phyloP scores from a whole-genome alignment of 306 rosid species.

The Trifolium pratense region DNA sequence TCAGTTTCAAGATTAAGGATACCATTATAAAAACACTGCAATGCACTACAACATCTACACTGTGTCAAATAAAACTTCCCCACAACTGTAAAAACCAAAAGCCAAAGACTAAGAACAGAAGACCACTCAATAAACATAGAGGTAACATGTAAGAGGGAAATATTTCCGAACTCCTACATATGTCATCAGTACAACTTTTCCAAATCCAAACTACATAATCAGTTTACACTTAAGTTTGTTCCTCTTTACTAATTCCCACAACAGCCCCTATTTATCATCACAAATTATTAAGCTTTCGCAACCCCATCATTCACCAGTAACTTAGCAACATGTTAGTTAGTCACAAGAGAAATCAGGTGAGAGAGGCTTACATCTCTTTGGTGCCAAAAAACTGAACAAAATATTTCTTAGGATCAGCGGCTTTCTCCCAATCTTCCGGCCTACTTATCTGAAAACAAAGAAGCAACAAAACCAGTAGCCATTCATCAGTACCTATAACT shows the following conservation, averaged over 20 bases:
- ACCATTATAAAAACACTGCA: background rate
- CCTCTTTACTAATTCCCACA: slow-evolving; percentile 30
- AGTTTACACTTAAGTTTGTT: background rate
- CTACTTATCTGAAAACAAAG: slow-evolving; percentile 77
- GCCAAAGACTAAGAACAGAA: slow-evolving; percentile 33
- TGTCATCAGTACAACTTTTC: background rate
- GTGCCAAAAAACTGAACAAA: slow-evolving; percentile 96
- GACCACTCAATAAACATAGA: background rate
- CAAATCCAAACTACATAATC: slow-evolving; percentile 17
- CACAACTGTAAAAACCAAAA: slow-evolving; percentile 17
- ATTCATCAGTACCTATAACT: slow-evolving; percentile 12
- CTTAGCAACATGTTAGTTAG: slow-evolving; percentile 20
- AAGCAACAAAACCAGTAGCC: slow-evolving; percentile 43
- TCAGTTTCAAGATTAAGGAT: slow-evolving; percentile 19
- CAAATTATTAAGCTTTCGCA: background rate
- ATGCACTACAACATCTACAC: slow-evolving; percentile 13
- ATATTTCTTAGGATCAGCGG: slow-evolving; percentile 87
- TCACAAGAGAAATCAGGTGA: slow-evolving; percentile 24
- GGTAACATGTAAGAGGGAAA: background rate
- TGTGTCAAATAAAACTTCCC: slow-evolving; percentile 1
- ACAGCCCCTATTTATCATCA: background rate
- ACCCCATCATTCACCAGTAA: slow-evolving; percentile 15
- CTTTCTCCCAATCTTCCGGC: slow-evolving; percentile 88
- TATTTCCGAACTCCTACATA: background rate
- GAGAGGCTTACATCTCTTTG: slow-evolving; percentile 80